A percentile compares a stretch with the other conserved stretches of the same genome.
These are phyloP conservation scores for Eucalyptus erythrocorys DNA, from an alignment of 345 rosid genomes.

Conservation along the genomic window DNA sequence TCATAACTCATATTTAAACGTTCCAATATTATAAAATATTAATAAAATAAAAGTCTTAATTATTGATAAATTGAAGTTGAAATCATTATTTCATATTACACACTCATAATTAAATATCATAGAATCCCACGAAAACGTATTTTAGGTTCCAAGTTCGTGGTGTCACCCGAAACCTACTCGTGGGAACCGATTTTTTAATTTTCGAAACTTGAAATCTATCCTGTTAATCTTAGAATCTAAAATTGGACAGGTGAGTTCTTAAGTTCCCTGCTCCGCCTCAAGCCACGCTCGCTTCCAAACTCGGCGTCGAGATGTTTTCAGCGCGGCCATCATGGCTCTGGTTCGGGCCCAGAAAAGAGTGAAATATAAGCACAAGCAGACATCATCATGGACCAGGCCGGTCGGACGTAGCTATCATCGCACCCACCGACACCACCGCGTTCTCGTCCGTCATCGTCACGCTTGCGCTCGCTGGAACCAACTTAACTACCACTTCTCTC, in stretches of 20 bases:
- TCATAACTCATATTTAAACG: no score
- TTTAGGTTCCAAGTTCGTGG: no score
- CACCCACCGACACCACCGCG: neutral
- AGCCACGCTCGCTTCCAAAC: neutral
- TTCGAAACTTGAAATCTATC: no score
- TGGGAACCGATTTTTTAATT: fast-evolving
- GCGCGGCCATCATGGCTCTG: neutral
- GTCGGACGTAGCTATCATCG: neutral
- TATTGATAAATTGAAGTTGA: fast-evolving
- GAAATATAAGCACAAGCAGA: neutral
- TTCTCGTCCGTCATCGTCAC: neutral
- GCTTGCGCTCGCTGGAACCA: neutral
- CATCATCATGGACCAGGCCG: neutral
- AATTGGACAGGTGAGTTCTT: no score
- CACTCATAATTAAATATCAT: no score
- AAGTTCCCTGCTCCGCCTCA: fast-evolving
- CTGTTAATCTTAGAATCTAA: no score
- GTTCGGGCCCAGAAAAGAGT: neutral
- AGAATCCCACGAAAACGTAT: no score
- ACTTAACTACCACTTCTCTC: neutral
- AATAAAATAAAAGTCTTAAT: no score
- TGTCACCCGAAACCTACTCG: fast-evolving
- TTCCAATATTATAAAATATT: no score
- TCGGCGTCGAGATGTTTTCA: neutral
- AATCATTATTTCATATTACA: no score